Percentiles rank a stretch among this genome's conserved stretches.
These are phyloP conservation scores for Pittosporum tobira DNA, from an alignment of 129 eudicot species.

Conservation along the genomic window DNA sequence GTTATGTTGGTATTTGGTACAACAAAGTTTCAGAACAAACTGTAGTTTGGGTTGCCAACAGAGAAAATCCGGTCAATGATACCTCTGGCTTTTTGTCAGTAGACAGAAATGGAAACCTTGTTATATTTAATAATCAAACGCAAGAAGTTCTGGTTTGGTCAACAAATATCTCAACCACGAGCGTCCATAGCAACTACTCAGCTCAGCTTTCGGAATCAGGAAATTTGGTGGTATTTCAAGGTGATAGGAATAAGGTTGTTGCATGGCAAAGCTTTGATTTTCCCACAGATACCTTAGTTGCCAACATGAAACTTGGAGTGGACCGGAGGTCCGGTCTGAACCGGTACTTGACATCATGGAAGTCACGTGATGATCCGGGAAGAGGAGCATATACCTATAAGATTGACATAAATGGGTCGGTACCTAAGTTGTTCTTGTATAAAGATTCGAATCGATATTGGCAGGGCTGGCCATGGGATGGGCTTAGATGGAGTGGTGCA, in stretches of 20 bases:
- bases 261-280: slow-evolving; percentile 12
- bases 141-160: slow-evolving; percentile 4
- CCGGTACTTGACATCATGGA: not conserved
- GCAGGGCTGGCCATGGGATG: slow-evolving; percentile 28
- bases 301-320: slow-evolving; percentile 17
- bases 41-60: slow-evolving; percentile 16
- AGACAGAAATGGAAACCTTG: slow-evolving; percentile 6
- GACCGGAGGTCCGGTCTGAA: slow-evolving; percentile 12
- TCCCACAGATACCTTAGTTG: slow-evolving; percentile 9
- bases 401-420: slow-evolving; percentile 15
- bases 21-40: slow-evolving; percentile 2
- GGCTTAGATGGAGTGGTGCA: slow-evolving; percentile 20
- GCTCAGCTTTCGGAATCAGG: slow-evolving; percentile 8
- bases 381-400: slow-evolving; percentile 7
- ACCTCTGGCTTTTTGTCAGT: slow-evolving; percentile 3
- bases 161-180: not conserved
- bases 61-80: slow-evolving; percentile 4
- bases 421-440: slow-evolving; percentile 15
- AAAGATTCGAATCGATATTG: not conserved
- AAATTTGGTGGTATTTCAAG: slow-evolving; percentile 2
- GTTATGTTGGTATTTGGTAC: slow-evolving; percentile 16
- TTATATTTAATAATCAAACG: not conserved
- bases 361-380: slow-evolving; percentile 10
- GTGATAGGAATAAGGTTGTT: not conserved
- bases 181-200: not conserved